A percentile compares a stretch with the other conserved stretches of the same genome.
These are phyloP conservation scores for Pochonia chlamydosporia DNA, from an alignment of 2,329 filamentous ascomycete genomes.

Conservation along the genomic window DNA sequence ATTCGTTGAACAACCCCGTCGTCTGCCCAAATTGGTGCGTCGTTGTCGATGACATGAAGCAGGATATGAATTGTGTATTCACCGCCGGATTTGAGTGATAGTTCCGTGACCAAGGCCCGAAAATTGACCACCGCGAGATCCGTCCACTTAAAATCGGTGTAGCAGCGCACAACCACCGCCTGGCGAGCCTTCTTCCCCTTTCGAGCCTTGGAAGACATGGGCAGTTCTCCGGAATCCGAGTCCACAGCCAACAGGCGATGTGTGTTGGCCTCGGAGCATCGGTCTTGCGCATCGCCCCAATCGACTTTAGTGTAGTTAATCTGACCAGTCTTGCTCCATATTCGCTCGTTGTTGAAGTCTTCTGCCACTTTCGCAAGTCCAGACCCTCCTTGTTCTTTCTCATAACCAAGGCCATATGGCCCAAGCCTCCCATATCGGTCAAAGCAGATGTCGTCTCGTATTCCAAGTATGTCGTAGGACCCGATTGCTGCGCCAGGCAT, in stretches of 20 bases:
- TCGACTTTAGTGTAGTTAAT: constrained; percentile 51
- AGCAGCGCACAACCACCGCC: constrained; percentile 74
- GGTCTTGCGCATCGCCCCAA: constrained; percentile 48
- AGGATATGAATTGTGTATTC: constrained; percentile 82
- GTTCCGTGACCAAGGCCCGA: constrained; percentile 73
- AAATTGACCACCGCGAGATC: constrained; percentile 74
- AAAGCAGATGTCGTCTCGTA: constrained; percentile 77
- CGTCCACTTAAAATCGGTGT: constrained; percentile 74
- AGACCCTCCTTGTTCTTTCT: constrained; percentile 62
- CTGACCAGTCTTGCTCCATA: constrained; percentile 50
- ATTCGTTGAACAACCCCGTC: constrained; percentile 66
- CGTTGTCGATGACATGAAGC: constrained; percentile 76
- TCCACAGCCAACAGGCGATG: constrained; percentile 47
- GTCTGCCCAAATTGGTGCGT: constrained; percentile 76
- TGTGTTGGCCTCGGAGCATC: constrained; percentile 55
- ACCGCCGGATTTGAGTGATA: constrained; percentile 70
- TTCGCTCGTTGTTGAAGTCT: constrained; percentile 55
- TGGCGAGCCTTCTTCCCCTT: constrained; percentile 50
- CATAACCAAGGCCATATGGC: constrained; percentile 83
- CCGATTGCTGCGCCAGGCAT: constrained; percentile 75
- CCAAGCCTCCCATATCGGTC: constrained; percentile 81
- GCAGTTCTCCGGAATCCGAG: constrained; percentile 30
- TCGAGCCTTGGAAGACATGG: constrained; percentile 11
- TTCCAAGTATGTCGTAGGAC: constrained; percentile 66
- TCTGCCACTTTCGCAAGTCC: constrained; percentile 70